These are phyloP conservation scores for Carex parvula DNA, from an alignment of 176 grass and related monocot genomes.

Conservation along the genomic window DNA sequence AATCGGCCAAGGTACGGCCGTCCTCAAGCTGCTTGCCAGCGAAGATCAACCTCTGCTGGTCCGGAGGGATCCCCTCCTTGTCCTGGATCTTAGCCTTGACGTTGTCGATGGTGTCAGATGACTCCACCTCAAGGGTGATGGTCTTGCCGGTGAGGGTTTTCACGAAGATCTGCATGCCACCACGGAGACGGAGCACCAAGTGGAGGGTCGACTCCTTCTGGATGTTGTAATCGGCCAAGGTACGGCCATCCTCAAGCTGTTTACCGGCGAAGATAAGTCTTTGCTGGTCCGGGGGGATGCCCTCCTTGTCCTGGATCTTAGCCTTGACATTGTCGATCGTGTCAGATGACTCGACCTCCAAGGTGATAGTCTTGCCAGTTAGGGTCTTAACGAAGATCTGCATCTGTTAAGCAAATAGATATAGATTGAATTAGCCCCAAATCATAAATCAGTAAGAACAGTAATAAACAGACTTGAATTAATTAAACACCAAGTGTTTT, in stretches of 20 bases:
- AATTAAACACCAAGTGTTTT: too few species aligned
- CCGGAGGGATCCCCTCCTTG: conserved; percentile 23
- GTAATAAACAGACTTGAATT: background rate
- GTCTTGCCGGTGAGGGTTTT: conserved; percentile 36
- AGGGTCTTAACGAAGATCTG: conserved; percentile 44
- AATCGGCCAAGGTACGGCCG: background rate
- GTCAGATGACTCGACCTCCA: conserved; percentile 32
- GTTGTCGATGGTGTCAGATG: conserved; percentile 23
- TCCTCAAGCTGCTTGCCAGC: conserved; percentile 1
- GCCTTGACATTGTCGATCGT: conserved; percentile 17
- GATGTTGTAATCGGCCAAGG: conserved; percentile 57
- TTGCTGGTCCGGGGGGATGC: conserved; percentile 26
- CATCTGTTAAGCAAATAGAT: conserved; percentile 15
- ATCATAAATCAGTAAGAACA: background rate
- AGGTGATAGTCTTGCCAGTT: conserved; percentile 38
- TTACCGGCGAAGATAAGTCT: conserved; percentile 13
- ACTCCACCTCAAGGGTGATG: conserved; percentile 26
- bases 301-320: conserved; percentile 26
- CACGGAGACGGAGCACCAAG: conserved; percentile 12
- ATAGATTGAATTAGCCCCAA: background rate
- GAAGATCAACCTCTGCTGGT: conserved; percentile 15
- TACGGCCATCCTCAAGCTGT: conserved; percentile 56
- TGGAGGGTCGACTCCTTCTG: background rate
- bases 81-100: conserved; percentile 32
- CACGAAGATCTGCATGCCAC: conserved; percentile 33